Percentiles rank a stretch among this genome's conserved stretches.
These are phyloP conservation scores for Draba incana DNA, from an alignment of 345 rosid genomes.

Conservation along the genomic window DNA sequence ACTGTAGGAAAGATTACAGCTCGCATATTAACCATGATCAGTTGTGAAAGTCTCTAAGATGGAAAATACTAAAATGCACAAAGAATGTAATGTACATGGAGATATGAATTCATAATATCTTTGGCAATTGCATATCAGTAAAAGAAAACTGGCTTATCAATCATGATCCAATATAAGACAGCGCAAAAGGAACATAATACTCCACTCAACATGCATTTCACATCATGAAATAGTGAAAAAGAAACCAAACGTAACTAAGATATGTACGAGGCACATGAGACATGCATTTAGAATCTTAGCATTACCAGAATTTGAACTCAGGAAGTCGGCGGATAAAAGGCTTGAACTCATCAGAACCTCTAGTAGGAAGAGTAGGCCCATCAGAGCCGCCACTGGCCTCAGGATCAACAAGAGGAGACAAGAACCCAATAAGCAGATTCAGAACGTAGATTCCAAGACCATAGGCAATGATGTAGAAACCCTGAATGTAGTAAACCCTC, in stretches of 20 bases:
- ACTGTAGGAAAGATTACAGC: neutral
- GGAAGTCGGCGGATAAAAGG: slow-evolving; percentile 96
- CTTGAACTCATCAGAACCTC: slow-evolving; percentile 96
- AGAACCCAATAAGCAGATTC: slow-evolving; percentile 88
- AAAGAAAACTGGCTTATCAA: neutral
- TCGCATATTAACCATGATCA: slow-evolving; percentile 18
- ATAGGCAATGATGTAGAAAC: slow-evolving; percentile 84
- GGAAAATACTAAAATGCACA: neutral
- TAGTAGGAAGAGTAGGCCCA: slow-evolving; percentile 87
- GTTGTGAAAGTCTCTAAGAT: neutral
- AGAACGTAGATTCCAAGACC: slow-evolving; percentile 92
- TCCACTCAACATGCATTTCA: too few species aligned
- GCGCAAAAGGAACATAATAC: neutral
- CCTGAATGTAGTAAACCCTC: slow-evolving; percentile 77
- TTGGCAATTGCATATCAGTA: neutral
- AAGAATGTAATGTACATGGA: neutral
- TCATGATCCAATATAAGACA: too few species aligned
- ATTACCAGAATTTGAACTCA: slow-evolving; percentile 94
- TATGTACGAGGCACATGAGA: neutral
- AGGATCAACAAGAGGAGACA: slow-evolving; percentile 95
- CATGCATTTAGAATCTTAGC: neutral
- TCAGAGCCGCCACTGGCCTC: slow-evolving; percentile 64
- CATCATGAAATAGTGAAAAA: too few species aligned
- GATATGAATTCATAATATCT: neutral
- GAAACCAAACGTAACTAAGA: neutral